Conservation (phyloP, 1,284 basidiomycete species). For the Marasmius fiardii region DNA sequence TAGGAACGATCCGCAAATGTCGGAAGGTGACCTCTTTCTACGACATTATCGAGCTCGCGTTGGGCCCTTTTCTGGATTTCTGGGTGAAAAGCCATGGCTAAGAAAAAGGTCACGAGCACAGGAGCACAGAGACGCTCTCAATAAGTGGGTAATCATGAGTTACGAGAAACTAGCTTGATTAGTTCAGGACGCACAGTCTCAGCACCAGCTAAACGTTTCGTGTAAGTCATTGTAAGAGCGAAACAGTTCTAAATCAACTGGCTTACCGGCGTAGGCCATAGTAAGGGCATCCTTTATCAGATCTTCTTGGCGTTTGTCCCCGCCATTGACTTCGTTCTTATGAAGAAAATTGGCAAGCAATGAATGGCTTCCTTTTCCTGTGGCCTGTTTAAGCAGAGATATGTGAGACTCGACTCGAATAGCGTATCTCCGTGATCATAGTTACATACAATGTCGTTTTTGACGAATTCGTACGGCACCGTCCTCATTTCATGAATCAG, state of each 20-base stretch:
- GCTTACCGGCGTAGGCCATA: not conserved
- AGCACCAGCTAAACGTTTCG: not conserved
- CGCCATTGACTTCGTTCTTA: not conserved
- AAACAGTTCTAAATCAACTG: too few species aligned
- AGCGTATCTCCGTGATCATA: too few species aligned
- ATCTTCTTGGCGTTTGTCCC: not conserved
- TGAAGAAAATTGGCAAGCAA: not conserved
- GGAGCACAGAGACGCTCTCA: not conserved
- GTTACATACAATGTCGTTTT: not conserved
- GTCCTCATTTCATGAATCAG: not conserved
- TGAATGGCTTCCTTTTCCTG: not conserved
- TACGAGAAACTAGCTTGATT: not conserved
- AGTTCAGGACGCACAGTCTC: not conserved
- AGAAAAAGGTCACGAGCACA: not conserved
- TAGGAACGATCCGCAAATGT: not conserved
- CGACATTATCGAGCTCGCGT: conserved; percentile 6
- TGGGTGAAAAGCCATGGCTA: conserved; percentile 6
- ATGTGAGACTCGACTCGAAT: too few species aligned
- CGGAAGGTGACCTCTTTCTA: conserved; percentile 1
- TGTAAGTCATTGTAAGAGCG: too few species aligned
- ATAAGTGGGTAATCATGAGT: not conserved
- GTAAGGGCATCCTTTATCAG: not conserved
- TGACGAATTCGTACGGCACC: not conserved
- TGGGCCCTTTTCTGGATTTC: conserved; percentile 2
- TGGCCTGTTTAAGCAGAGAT: too few species aligned